Conservation (phyloP, 345 rosid species). For the Carallia brachiata region DNA sequence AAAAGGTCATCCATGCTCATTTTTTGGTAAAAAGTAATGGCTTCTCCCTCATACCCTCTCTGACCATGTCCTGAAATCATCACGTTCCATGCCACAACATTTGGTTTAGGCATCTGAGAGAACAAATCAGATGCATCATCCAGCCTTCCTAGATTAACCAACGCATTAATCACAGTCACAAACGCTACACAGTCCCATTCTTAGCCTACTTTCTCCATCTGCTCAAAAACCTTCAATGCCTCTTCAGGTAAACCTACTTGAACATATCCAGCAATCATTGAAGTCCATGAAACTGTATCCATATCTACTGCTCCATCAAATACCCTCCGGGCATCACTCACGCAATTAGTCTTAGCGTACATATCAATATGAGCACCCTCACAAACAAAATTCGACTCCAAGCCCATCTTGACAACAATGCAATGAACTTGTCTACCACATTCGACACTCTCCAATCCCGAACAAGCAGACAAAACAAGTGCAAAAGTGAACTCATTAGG, state of each 20-base stretch:
- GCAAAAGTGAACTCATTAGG: conserved; percentile 80
- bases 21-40: conserved; percentile 48
- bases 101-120: conserved; percentile 51
- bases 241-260: conserved; percentile 61
- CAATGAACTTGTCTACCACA: conserved; percentile 64
- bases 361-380: conserved; percentile 74
- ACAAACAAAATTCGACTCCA: conserved; percentile 53
- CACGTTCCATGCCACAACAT: conserved; percentile 91
- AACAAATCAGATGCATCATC: conserved; percentile 63
- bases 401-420: conserved; percentile 57
- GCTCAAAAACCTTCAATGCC: conserved; percentile 56
- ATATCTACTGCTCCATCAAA: conserved; percentile 55
- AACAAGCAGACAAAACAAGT: conserved; percentile 68
- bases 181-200: conserved; percentile 70
- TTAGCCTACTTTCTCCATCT: conserved; percentile 51
- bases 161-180: conserved; percentile 63
- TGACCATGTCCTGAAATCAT: conserved; percentile 89
- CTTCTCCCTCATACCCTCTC: conserved; percentile 57
- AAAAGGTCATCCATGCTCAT: too few species aligned
- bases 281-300: conserved; percentile 85
- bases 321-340: conserved; percentile 55
- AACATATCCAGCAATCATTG: conserved; percentile 79
- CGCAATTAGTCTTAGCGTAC: conserved; percentile 65
- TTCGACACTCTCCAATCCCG: conserved; percentile 42
- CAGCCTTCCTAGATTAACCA: conserved; percentile 59